A percentile compares a stretch with the other conserved stretches of the same genome.
Conservation (phyloP, 164 flowering plant species). For the Paratinospora sagittata region DNA sequence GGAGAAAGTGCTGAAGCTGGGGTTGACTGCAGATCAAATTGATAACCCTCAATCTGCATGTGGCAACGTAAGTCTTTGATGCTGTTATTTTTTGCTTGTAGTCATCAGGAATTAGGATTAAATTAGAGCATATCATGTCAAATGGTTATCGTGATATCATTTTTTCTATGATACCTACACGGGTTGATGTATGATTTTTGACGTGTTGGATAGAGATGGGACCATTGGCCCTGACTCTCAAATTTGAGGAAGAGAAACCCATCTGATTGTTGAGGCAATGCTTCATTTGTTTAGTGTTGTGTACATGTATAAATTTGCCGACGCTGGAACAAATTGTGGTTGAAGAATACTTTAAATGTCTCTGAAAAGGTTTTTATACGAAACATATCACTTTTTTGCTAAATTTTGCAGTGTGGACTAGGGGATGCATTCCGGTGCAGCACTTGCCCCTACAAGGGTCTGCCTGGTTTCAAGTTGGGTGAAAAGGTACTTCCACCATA, state of each 20-base stretch:
- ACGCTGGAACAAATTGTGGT: not conserved
- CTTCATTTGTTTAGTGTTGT: not conserved
- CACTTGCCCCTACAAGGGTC: constrained; percentile 93
- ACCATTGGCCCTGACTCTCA: no score
- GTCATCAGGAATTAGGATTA: no score
- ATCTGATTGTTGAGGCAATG: not conserved
- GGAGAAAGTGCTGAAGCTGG: constrained; percentile 61
- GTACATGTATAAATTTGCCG: not conserved
- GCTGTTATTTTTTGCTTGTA: no score
- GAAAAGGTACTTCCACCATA: constrained; percentile 63
- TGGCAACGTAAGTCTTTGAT: constrained; percentile 69
- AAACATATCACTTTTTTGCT: not conserved
- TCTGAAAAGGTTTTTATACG: not conserved
- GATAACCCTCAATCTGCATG: constrained; percentile 93
- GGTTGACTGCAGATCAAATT: constrained; percentile 58
- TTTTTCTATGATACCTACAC: no score
- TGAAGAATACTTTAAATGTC: not conserved
- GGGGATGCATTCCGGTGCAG: constrained; percentile 98
- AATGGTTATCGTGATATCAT: no score
- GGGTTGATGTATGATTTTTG: no score
- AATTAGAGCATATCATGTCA: no score
- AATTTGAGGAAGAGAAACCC: no score
- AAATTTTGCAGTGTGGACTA: constrained; percentile 71
- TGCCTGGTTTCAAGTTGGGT: constrained; percentile 80
- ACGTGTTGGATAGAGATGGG: no score